Evolutionary conservation across 2,329 filamentous ascomycete genomes (phyloP), one percentile per base, ranked within the genome.

Genomic region (Torrubiella hemipterigena): DNA sequence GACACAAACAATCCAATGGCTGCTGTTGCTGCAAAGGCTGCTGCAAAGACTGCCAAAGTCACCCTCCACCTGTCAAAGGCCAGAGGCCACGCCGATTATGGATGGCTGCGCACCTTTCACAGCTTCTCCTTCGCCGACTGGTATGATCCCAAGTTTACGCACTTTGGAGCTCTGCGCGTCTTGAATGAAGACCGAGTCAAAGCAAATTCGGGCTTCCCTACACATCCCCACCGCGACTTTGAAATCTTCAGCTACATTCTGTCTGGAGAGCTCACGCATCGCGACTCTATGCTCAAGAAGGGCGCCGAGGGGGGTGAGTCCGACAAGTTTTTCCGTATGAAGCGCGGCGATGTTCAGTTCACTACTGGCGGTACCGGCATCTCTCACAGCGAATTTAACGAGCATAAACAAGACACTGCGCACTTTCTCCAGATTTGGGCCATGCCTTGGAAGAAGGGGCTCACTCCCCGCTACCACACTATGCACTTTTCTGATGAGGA

Each of bases 351-450:
- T 52, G 81, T 93, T 27, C 85, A 93, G 49, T 93, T 93, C 55
- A 93, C 85, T 8, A 86, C 79, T 11, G 85, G 82, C n/a, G 85
- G 85, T 33, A 85, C 74, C 5, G 76, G 76, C 45, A 73, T 93
- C 45, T 73, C 83, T 2, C 84, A 93, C 54, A 81, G 75, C 7
- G 85, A 93, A 57, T 75, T 79, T 57, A 91, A 89, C 55, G 77
- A 91, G 56, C 76, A 84, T 51, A 52, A 60, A 32, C 58, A 67
- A 11, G 72, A 82, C 27, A 73, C 79, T 16, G 80, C 84, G 10
- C 84, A 93, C 50, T 93, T 93, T 49, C 59, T 93, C 20, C 85
- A 93, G 56, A 93, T 93, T 45, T 93, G 84, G 85, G 83, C 78
- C 2, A 62, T 83, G 30, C 84, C 84, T 0, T 87, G 84, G 70